These are phyloP conservation scores for Bacterosira constricta DNA, from an alignment of 108 stramenopile genomes.

Conservation along the genomic window DNA sequence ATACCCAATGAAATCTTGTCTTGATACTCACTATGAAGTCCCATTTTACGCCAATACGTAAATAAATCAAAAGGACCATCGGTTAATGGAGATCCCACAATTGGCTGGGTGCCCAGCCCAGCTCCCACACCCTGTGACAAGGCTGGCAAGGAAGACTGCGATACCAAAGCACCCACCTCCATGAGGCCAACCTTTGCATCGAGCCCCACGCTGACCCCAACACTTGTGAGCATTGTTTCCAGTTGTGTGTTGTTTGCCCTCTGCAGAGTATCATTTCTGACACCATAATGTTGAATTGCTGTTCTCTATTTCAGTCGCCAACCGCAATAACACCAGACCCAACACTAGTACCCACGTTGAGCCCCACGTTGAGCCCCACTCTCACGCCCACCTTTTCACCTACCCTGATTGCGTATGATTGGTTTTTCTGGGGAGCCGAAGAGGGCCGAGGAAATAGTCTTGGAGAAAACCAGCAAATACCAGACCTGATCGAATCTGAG, in stretches of 20 bases:
- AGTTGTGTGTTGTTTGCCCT: too few species aligned
- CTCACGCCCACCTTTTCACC: constrained; percentile 7
- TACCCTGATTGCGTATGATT: neutral
- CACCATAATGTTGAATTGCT: too few species aligned
- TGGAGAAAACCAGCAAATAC: constrained; percentile 6
- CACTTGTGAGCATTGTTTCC: too few species aligned
- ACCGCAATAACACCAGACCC: neutral
- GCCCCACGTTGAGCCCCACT: neutral
- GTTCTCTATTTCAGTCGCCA: too few species aligned
- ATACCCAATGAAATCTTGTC: too few species aligned
- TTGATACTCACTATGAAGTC: too few species aligned
- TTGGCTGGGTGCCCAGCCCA: too few species aligned
- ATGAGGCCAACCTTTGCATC: too few species aligned
- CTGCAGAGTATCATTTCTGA: too few species aligned
- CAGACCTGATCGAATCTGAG: neutral
- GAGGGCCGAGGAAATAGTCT: constrained; percentile 10
- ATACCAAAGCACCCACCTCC: constrained; percentile 10
- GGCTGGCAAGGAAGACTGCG: neutral
- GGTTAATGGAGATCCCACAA: neutral
- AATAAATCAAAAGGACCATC: constrained; percentile 1
- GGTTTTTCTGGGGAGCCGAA: constrained; percentile 30
- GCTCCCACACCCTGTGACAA: neutral
- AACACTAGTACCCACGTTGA: neutral
- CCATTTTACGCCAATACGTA: neutral
- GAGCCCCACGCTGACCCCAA: neutral